These are phyloP conservation scores for Paramecium caudatum DNA, from an alignment of 73 alveolate species.

Conservation along the genomic window DNA sequence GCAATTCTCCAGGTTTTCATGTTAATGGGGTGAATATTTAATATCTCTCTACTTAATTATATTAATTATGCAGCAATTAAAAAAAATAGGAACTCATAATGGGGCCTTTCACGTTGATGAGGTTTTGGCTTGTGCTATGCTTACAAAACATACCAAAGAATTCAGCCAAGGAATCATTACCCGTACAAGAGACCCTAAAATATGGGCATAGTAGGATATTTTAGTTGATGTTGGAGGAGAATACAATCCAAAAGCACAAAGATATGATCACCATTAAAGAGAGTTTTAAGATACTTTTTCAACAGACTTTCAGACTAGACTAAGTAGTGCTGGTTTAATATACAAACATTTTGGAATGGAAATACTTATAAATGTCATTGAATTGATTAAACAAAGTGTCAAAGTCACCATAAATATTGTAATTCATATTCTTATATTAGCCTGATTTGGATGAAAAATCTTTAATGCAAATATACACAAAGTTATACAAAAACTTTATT, in stretches of 20 bases:
- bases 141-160: slow-evolving; percentile 81
- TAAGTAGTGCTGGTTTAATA: slow-evolving; percentile 94
- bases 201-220: slow-evolving; percentile 85
- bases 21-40: no score
- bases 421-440: neutral
- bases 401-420: slow-evolving; percentile 35
- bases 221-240: slow-evolving; percentile 95
- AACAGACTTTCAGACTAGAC: slow-evolving; percentile 75
- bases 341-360: slow-evolving; percentile 94
- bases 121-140: slow-evolving; percentile 90
- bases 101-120: slow-evolving; percentile 96
- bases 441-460: slow-evolving; percentile 67
- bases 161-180: slow-evolving; percentile 80
- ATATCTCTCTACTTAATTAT: no score
- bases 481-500: slow-evolving; percentile 82
- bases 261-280: slow-evolving; percentile 96
- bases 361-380: slow-evolving; percentile 79
- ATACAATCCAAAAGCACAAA: slow-evolving; percentile 81
- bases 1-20: no score
- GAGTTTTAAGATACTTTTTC: slow-evolving; percentile 83
- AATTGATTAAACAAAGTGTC: slow-evolving; percentile 19
- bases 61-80: slow-evolving; percentile 1
- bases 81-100: slow-evolving; percentile 91
- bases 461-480: slow-evolving; percentile 74
- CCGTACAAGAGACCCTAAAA: slow-evolving; percentile 91